These are phyloP conservation scores for Talaromyces islandicus DNA, from an alignment of 2,329 filamentous ascomycete species.

Conservation along the genomic window DNA sequence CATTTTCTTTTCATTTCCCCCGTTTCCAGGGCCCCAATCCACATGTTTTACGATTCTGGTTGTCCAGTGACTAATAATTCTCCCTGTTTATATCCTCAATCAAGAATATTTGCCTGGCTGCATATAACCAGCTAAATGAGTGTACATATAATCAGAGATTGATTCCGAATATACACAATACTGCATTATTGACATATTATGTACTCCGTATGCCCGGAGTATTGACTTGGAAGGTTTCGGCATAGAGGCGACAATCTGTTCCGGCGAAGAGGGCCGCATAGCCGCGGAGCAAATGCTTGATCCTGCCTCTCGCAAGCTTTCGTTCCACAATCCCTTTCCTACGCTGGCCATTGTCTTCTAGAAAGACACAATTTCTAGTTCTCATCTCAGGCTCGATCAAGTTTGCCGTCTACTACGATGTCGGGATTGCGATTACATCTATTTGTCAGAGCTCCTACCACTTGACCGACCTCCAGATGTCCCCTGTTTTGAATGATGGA, in stretches of 20 bases:
- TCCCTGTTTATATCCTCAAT: background rate
- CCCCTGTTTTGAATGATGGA: too few species aligned
- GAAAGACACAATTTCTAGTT: constrained; percentile 31
- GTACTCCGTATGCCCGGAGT: too few species aligned
- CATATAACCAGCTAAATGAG: background rate
- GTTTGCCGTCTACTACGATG: constrained; percentile 37
- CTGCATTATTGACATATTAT: background rate
- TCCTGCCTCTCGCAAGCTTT: constrained; percentile 16
- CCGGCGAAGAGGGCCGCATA: constrained; percentile 8
- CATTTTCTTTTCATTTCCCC: background rate
- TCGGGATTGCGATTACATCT: constrained; percentile 34
- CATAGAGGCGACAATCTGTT: background rate
- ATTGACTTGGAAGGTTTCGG: background rate
- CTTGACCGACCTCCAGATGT: constrained; percentile 35
- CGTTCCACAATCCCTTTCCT: constrained; percentile 33
- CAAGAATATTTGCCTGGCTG: background rate
- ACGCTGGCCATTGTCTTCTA: constrained; percentile 29
- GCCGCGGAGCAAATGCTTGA: constrained; percentile 6
- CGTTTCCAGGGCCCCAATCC: background rate
- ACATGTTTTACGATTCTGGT: background rate
- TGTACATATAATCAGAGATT: background rate
- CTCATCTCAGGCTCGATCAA: constrained; percentile 33
- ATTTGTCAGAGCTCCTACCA: constrained; percentile 32
- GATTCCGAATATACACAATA: background rate
- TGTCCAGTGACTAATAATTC: background rate